Evolutionary conservation across 179 eudicot genomes (phyloP), one percentile per base, ranked within the genome.

Genomic region (Spinacia oleracea): DNA sequence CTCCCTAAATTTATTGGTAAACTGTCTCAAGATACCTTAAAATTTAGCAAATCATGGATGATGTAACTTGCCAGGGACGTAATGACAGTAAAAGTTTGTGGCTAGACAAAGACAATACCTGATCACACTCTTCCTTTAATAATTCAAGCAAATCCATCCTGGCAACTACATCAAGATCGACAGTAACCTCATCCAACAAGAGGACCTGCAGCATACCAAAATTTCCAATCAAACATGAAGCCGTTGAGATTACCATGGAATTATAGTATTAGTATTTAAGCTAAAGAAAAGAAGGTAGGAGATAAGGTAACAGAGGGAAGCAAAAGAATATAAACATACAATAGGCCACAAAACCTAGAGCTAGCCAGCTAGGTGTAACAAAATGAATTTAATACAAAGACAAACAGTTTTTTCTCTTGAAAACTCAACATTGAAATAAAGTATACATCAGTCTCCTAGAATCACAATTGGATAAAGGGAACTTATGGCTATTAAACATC

Each of bases 91-190:
- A 29, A 3, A 78, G 31, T 34, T 53, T 9, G 65, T 58, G 16
- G 45, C 2, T n/a, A 51, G 29, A 64, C 14, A 21, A 29, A 60
- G 15, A 8, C 16, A 69, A 43, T 89, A 96, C 99, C 99, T 91
- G 87, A 42, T 91, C 97, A 85, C 99, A 96, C 87, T 96, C 99
- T 77, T 92, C 93, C 81, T 86, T 90, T 76, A 96, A 90, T 76
- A 89, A 96, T 72, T 91, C 96, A 29, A 96, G 91, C 72, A 96
- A 87, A 88, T 96, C 99, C 89, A 96, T 79, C 87, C 99, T 86
- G 75, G 98, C 97, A 81, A 96, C 98, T 42, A 96, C 93, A 86
- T 92, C 98, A 77, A 96, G 89, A 81, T 96, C 99, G 50, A 93
- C 97, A 10, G 99, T 96, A 59, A 96, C 91, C 85, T 96, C 98